Evolutionary conservation across 306 rosid species (phyloP), one percentile per base, ranked within the genome.

Genomic region (Pterocarpus santalinus): DNA sequence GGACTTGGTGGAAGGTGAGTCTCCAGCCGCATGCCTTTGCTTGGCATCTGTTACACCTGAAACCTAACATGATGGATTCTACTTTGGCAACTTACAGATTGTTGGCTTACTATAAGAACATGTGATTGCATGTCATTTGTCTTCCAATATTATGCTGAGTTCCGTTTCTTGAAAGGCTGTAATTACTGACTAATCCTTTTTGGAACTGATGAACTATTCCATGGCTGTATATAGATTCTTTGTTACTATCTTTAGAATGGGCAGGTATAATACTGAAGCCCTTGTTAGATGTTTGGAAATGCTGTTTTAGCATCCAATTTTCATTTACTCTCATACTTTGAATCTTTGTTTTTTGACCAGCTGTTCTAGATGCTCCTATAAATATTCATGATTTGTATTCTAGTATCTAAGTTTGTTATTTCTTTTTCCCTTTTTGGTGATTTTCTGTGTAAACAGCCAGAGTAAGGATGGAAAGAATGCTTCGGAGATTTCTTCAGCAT

Each of bases 371-470:
- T 72, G 72, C 43, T 61, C 11, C 73, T 56, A 14, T 9, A 22
- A 62, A 60, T 56, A 51, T 30, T 53, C 55, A 65, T 72, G 80
- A 16, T 75, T 79, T 75, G 77, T 46, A n/a, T 52, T 62, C 17
- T 52, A 52, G 30, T 38, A 60, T 84, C 85, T 76, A 52, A 80
- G 65, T 16, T 16, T 53, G 81, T 39, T 75, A 13, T 61, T 63
- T 32, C 35, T 51, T 33, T 57, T 55, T 57, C 3, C 3, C 7
- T 67, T 34, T 72, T 66, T 78, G 80, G 43, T 65, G 52, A 68
- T 65, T 76, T 73, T 85, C 81, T 85, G 69, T 77, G 8, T 71
- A 52, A 81, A 72, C 78, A 87, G 96, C 76, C 92, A 78, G 52
- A 88, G 74, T 80, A 78, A 35, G 2, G 84, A 78, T 32, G 87